These are phyloP conservation scores for Excoecaria cochinchinensis DNA, from an alignment of 345 rosid species.

Conservation along the genomic window DNA sequence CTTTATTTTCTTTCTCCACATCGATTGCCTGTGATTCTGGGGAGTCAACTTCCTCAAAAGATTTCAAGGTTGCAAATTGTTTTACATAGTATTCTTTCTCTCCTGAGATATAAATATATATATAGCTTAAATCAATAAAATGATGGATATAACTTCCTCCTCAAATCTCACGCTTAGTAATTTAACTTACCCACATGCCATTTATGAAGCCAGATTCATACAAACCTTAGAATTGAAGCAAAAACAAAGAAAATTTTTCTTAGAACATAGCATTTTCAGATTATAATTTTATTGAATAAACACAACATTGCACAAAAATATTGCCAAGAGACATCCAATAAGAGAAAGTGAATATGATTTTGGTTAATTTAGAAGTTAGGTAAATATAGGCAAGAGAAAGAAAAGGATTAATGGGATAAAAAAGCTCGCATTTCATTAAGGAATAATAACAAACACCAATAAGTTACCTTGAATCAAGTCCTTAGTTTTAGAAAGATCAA, in stretches of 20 bases:
- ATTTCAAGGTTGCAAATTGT: constrained; percentile 33
- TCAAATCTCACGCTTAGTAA: too few relatives aligned
- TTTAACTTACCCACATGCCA: too few relatives aligned
- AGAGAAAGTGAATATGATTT: too few relatives aligned
- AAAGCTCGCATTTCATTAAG: background rate
- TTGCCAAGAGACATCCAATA: too few relatives aligned
- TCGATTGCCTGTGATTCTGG: constrained; percentile 23
- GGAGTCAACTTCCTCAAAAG: constrained; percentile 61
- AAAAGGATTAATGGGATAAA: too few relatives aligned
- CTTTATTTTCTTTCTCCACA: constrained; percentile 39
- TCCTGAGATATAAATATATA: constrained; percentile 9
- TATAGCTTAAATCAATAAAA: background rate
- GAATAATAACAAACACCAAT: background rate
- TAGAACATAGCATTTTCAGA: too few relatives aligned
- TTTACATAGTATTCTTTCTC: constrained; percentile 43
- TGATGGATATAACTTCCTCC: background rate
- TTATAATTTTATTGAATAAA: too few relatives aligned
- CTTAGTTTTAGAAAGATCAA: constrained; percentile 29
- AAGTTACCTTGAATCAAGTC: constrained; percentile 30
- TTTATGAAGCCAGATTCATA: too few relatives aligned
- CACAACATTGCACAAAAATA: too few relatives aligned
- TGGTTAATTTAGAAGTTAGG: too few relatives aligned
- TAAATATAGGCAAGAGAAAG: too few relatives aligned
- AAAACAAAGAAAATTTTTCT: background rate
- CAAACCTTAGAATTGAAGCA: background rate